Evolutionary conservation across 371 early-diverging fungal genomes (phyloP).

Genomic region (Saksenaea oblongispora): DNA sequence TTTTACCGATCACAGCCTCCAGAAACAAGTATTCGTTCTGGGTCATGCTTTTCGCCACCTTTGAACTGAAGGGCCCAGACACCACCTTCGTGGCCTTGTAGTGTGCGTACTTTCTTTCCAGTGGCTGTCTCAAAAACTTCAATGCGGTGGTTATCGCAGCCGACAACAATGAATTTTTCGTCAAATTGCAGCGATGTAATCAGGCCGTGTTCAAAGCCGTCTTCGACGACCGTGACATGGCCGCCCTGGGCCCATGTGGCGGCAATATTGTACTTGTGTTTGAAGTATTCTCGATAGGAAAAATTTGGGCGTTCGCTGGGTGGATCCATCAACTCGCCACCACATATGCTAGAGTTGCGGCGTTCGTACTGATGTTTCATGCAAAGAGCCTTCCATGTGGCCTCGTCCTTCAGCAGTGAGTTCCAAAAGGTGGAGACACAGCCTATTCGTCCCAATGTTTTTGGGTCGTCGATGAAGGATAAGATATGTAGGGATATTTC

Average conservation of each 20-base stretch:
- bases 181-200: slow-evolving; percentile 90
- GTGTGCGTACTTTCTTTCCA: slow-evolving; percentile 64
- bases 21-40: slow-evolving; percentile 72
- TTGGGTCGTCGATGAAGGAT: slow-evolving; percentile 58
- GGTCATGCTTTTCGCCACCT: slow-evolving; percentile 56
- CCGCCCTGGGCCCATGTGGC: slow-evolving; percentile 79
- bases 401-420: slow-evolving; percentile 58
- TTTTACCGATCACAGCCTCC: slow-evolving; percentile 80
- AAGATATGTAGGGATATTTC: slow-evolving; percentile 73
- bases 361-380: slow-evolving; percentile 27
- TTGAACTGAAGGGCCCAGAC: slow-evolving; percentile 92
- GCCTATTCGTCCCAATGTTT: slow-evolving; percentile 66
- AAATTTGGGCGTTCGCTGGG: slow-evolving; percentile 48
- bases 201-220: slow-evolving; percentile 75
- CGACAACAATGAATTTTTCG: slow-evolving; percentile 81
- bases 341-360: slow-evolving; percentile 37
- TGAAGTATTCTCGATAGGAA: slow-evolving; percentile 78
- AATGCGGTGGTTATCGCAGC: slow-evolving; percentile 83
- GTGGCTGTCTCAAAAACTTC: slow-evolving; percentile 80
- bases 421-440: slow-evolving; percentile 74
- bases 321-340: slow-evolving; percentile 49
- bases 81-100: slow-evolving; percentile 93
- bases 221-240: slow-evolving; percentile 69
- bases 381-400: slow-evolving; percentile 41
- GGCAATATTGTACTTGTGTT: slow-evolving; percentile 71